Evolutionary conservation across 2,329 filamentous ascomycete genomes (phyloP), one percentile per base, ranked within the genome.

Genomic region (Dactylonectria macrodidyma): DNA sequence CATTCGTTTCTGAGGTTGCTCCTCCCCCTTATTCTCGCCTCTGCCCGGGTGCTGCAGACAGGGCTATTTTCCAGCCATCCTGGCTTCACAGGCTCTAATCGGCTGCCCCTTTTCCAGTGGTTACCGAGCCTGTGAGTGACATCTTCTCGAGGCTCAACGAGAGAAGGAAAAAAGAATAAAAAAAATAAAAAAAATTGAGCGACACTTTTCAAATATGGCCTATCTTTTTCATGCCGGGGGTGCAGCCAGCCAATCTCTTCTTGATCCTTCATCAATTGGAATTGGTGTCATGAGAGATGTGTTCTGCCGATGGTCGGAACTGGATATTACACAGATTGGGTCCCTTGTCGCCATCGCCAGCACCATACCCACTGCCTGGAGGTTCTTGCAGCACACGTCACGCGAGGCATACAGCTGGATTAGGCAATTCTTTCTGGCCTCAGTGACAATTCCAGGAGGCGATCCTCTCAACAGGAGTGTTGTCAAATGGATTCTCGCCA

Each of bases 401-500:
- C 68, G 70, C 5, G 81, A 84, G 61, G 73, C 77, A 2, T 84
- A 82, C 59, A 70, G 77, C 63, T 85, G 81, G 76, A 72, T 85
- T 41, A 78, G 79, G 8, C 79, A 80, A 16, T 83, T 83, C 73
- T 84, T 85, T 65, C 75, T 85, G 4, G 82, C 84, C 0, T 82
- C 82, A 0, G 80, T 86, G 4, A 83, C 78, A 0, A 81, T 86
- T 26, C 82, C 84, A 0, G 82, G 79, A 0, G 79, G 81, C 5
- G 84, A 86, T 63, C 82, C 83, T 5, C 75, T 86, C 36, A 86
- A 86, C 59, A 75, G 80, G 33, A 84, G 82, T 65, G 80, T 85
- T 9, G 78, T 84, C 47, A 82, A 79, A 66, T 86, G 84, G 84
- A 74, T 86, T n/a, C 75, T 82, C 26, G 76, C 79, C 5, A 80